Percentiles rank a stretch among this genome's conserved stretches.
Conservation (phyloP, 164 flowering plant species). For the Buxus sempervirens region DNA sequence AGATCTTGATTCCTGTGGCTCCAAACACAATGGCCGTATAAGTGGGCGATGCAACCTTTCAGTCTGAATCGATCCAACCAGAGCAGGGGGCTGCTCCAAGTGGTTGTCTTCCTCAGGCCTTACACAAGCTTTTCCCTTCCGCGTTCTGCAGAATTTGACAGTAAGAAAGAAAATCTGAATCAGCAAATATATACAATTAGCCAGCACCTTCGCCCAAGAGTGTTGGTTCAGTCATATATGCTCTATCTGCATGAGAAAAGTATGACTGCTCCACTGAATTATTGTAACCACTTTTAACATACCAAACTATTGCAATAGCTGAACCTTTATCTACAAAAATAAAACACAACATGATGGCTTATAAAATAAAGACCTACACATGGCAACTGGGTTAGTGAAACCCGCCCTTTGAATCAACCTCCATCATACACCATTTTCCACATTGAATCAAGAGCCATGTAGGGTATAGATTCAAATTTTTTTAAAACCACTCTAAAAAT, state of each 20-base stretch:
- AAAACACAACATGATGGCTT: background rate
- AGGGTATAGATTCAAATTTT: no score
- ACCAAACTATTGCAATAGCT: background rate
- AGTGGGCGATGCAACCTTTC: conserved; percentile 71
- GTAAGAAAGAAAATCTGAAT: background rate
- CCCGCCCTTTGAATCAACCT: no score
- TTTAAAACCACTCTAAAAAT: no score
- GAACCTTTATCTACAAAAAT: background rate
- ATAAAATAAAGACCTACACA: no score
- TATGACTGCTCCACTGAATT: background rate
- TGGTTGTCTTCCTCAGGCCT: conserved; percentile 56
- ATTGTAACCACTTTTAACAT: background rate
- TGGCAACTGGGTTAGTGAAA: no score
- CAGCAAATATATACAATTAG: no score
- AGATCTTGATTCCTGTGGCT: conserved; percentile 28
- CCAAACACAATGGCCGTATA: conserved; percentile 54
- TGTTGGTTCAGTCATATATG: background rate
- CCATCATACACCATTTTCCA: no score
- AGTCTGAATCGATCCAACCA: conserved; percentile 41
- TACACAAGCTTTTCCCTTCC: conserved; percentile 87
- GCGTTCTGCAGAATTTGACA: conserved; percentile 40
- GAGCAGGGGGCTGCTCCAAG: conserved; percentile 34
- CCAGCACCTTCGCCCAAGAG: background rate
- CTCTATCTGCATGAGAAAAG: background rate
- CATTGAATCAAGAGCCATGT: no score